Percentiles rank a stretch among this genome's conserved stretches.
These are phyloP conservation scores for Chloris gayana DNA, from an alignment of 176 grass and related monocot species.

Conservation along the genomic window DNA sequence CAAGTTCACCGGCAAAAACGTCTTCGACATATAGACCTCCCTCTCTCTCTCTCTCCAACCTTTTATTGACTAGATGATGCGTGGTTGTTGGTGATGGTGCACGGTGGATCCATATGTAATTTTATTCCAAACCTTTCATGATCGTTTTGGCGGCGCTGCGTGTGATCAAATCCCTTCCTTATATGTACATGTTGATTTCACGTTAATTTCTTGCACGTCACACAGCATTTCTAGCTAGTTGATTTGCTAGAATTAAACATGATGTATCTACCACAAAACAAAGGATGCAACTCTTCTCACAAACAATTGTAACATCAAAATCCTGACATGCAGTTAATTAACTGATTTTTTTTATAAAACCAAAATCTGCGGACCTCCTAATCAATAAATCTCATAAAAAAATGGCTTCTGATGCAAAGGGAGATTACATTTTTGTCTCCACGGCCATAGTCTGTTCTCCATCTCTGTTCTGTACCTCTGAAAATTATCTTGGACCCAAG, in stretches of 20 bases:
- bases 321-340: too few relatives aligned
- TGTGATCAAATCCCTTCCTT: constrained; percentile 21
- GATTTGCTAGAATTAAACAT: too few relatives aligned
- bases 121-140: constrained; percentile 33
- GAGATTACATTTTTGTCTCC: too few relatives aligned
- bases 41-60: too few relatives aligned
- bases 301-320: too few relatives aligned
- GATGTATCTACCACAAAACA: too few relatives aligned
- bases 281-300: too few relatives aligned
- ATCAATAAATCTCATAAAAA: too few relatives aligned
- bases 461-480: neutral
- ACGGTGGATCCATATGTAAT: constrained; percentile 30
- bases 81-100: neutral
- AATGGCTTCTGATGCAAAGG: too few relatives aligned
- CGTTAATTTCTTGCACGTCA: neutral
- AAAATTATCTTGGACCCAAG: neutral
- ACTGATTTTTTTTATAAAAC: too few relatives aligned
- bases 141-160: constrained; percentile 3
- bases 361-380: too few relatives aligned
- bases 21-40: constrained; percentile 68
- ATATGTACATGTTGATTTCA: constrained; percentile 40
- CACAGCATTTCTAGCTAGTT: too few relatives aligned
- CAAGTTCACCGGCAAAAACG: constrained; percentile 98
- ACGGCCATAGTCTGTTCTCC: neutral
- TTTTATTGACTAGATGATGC: neutral